phyloP scores from a whole-genome alignment of 2,329 filamentous ascomycete genomes.

The Orbilia oligospora region DNA sequence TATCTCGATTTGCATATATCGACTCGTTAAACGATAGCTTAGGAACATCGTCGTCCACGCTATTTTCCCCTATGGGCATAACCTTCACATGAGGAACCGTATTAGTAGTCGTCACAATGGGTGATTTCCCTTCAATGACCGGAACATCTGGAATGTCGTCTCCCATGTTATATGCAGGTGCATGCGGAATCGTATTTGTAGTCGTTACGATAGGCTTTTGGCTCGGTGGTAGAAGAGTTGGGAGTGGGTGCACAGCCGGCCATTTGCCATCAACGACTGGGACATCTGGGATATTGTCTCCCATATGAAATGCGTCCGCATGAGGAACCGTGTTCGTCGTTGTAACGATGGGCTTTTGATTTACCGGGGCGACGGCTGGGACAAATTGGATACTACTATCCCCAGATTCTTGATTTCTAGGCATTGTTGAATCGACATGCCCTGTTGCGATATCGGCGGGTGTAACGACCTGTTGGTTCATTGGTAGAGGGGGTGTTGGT shows the following conservation, averaged over 20 bases:
- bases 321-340: constrained; percentile 46
- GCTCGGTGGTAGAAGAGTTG: constrained; percentile 1
- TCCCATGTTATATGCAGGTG: constrained; percentile 31
- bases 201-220: constrained; percentile 40
- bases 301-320: constrained; percentile 35
- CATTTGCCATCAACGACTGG: constrained; percentile 24
- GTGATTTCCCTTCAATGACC: constrained; percentile 20
- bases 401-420: no score
- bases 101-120: not conserved
- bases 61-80: not conserved
- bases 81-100: not conserved
- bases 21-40: constrained; percentile 7
- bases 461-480: not conserved
- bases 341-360: constrained; percentile 34
- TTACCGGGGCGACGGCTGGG: not conserved
- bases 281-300: constrained; percentile 26
- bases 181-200: constrained; percentile 38
- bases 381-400: not conserved
- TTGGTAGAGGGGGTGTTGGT: not conserved
- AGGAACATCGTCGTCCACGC: not conserved
- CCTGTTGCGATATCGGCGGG: constrained; percentile 19
- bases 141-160: constrained; percentile 10
- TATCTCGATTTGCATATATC: constrained; percentile 21
- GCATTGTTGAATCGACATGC: not conserved
- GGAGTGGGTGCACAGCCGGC: constrained; percentile 1